phyloP scores from a whole-genome alignment of 1,139 yeast species.

The Lodderomyces parapsilosis region DNA sequence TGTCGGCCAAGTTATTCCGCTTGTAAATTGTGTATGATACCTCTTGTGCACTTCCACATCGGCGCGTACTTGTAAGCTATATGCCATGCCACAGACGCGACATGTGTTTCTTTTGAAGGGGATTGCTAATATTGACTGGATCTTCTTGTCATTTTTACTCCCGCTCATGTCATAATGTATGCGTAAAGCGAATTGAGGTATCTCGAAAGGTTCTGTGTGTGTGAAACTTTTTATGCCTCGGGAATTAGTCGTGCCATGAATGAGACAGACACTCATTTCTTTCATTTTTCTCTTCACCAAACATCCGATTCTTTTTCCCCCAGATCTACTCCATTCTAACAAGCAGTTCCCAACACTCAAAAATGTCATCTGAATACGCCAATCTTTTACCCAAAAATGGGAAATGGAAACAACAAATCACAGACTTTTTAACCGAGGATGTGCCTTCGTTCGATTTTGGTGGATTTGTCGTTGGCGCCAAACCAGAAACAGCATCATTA shows the following conservation, averaged over 20 bases:
- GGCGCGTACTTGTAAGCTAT: constrained; percentile 37
- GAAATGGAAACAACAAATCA: constrained; percentile 74
- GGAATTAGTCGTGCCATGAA: neutral
- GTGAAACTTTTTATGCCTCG: too few relatives aligned
- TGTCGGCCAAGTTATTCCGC: constrained; percentile 47
- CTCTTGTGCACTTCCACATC: constrained; percentile 50
- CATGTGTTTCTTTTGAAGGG: constrained; percentile 33
- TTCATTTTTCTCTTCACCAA: neutral
- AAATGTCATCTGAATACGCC: constrained; percentile 32
- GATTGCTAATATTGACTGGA: constrained; percentile 18
- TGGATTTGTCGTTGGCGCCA: constrained; percentile 89
- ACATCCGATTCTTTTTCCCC: neutral
- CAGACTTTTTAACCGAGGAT: constrained; percentile 78
- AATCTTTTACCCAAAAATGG: constrained; percentile 74
- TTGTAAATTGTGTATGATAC: constrained; percentile 45
- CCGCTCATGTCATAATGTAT: constrained; percentile 2
- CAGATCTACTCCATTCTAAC: neutral
- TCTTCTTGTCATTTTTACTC: constrained; percentile 6
- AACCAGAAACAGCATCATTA: constrained; percentile 67
- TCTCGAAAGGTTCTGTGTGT: too few relatives aligned
- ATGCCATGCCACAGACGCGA: constrained; percentile 60
- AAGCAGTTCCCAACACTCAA: neutral
- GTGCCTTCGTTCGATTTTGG: constrained; percentile 94
- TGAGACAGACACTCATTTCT: too few relatives aligned
- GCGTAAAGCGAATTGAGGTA: too few relatives aligned